Evolutionary conservation across 495 filamentous ascomycete genomes (phyloP).

Genomic region (Aspergillus olivimuriae): DNA sequence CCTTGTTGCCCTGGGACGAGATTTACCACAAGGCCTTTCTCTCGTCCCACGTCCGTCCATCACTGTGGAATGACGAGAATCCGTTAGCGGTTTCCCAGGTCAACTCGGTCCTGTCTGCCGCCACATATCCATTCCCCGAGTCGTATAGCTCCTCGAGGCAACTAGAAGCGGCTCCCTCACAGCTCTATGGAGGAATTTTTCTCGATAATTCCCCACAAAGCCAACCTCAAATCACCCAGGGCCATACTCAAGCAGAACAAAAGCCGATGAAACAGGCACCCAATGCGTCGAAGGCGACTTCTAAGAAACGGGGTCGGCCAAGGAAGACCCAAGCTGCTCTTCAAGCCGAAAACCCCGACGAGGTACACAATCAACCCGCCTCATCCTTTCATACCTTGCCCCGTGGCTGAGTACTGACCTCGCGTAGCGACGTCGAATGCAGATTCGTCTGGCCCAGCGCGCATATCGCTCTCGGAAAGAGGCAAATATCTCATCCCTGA

Average conservation of each 20-base stretch:
- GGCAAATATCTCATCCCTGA: slow-evolving; percentile 67
- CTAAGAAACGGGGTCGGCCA: slow-evolving; percentile 1
- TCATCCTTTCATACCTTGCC: neutral
- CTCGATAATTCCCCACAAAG: neutral
- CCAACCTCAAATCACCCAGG: neutral
- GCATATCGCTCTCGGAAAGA: slow-evolving; percentile 83
- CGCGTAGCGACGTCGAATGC: slow-evolving; percentile 69
- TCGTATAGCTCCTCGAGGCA: too few relatives aligned
- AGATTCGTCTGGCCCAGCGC: slow-evolving; percentile 79
- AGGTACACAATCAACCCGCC: neutral
- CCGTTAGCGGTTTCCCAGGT: neutral
- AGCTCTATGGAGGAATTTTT: neutral
- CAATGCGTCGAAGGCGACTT: neutral
- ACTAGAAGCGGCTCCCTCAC: too few relatives aligned
- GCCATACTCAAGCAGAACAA: neutral
- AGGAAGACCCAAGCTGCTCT: neutral
- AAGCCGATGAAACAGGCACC: neutral
- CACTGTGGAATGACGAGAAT: neutral
- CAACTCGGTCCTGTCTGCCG: neutral
- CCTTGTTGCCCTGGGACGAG: neutral
- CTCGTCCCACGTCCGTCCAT: neutral
- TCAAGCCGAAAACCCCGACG: neutral
- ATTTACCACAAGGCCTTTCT: neutral
- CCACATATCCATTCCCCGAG: neutral
- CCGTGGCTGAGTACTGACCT: neutral